These are phyloP conservation scores for Beauveria pseudobassiana DNA, from an alignment of 2,329 filamentous ascomycete genomes.

Conservation along the genomic window DNA sequence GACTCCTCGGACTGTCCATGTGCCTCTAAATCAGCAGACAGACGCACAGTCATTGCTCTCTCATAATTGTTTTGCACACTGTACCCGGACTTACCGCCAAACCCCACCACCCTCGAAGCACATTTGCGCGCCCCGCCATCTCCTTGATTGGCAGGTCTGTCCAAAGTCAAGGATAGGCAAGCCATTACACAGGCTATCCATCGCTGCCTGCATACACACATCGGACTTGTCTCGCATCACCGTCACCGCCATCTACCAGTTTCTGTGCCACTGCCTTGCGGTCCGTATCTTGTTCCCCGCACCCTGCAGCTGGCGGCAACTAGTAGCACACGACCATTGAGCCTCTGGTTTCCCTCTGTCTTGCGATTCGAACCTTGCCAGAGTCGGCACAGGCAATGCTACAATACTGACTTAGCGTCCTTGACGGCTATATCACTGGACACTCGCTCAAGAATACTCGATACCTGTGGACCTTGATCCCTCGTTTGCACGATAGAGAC, in stretches of 20 bases:
- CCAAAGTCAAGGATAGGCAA: neutral
- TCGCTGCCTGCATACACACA: conserved; percentile 7
- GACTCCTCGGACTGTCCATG: neutral
- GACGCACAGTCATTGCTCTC: neutral
- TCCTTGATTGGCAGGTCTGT: neutral
- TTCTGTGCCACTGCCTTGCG: conserved; percentile 1
- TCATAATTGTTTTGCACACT: neutral
- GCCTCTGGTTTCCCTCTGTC: neutral
- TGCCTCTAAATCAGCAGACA: too few relatives aligned
- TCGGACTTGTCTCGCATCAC: conserved; percentile 8
- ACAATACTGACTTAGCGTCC: neutral
- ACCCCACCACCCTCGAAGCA: conserved; percentile 1
- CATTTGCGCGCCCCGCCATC: conserved; percentile 9
- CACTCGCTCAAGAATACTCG: neutral
- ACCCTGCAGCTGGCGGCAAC: conserved; percentile 1
- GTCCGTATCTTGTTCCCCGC: neutral
- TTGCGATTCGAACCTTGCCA: neutral
- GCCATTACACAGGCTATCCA: neutral
- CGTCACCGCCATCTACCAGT: conserved; percentile 6
- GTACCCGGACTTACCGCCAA: neutral
- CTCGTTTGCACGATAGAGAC: neutral
- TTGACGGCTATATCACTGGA: neutral
- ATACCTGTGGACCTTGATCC: neutral
- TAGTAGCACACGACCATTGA: conserved; percentile 5
- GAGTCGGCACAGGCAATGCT: neutral